A percentile compares a stretch with the other conserved stretches of the same genome.
phyloP scores from a whole-genome alignment of 257 asterid genomes.

The Nicotiana undulata region DNA sequence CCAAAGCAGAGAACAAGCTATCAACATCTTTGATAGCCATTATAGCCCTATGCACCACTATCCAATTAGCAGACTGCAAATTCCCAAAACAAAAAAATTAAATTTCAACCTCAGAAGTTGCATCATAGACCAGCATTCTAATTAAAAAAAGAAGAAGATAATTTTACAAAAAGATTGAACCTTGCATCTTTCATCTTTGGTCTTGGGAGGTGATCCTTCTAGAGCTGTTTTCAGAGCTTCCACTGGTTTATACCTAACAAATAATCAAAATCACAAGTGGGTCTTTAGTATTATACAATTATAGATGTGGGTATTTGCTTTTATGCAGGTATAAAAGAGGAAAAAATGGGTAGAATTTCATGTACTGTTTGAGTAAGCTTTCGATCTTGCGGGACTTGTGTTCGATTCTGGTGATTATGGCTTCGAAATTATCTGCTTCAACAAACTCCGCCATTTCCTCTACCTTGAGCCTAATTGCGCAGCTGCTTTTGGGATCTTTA shows the following conservation, averaged over 20 bases:
- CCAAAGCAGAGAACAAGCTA: conserved; percentile 83
- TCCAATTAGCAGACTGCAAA: conserved; percentile 91
- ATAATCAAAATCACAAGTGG: not conserved
- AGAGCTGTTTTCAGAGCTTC: conserved; percentile 97
- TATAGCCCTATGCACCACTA: conserved; percentile 93
- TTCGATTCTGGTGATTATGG: conserved; percentile 82
- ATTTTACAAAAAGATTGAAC: conserved; percentile 20
- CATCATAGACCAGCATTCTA: not conserved
- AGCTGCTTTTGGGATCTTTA: not conserved
- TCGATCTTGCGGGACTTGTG: conserved; percentile 98
- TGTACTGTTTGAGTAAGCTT: conserved; percentile 89
- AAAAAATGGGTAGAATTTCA: not conserved
- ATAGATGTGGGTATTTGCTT: not conserved
- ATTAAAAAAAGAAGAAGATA: not conserved
- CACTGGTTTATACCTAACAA: conserved; percentile 84
- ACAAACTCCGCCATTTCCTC: conserved; percentile 48
- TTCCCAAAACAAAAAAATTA: not conserved
- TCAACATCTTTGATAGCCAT: conserved; percentile 96
- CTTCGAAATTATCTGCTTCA: conserved; percentile 84
- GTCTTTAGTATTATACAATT: not conserved
- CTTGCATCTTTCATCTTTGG: conserved; percentile 98
- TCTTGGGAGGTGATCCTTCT: conserved; percentile 91
- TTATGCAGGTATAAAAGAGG: not conserved
- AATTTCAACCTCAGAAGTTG: not conserved
- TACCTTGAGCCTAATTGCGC: not conserved